These are phyloP conservation scores for Asterella californica DNA, from an alignment of 225 moss, liverwort and hornwort species.

Conservation along the genomic window DNA sequence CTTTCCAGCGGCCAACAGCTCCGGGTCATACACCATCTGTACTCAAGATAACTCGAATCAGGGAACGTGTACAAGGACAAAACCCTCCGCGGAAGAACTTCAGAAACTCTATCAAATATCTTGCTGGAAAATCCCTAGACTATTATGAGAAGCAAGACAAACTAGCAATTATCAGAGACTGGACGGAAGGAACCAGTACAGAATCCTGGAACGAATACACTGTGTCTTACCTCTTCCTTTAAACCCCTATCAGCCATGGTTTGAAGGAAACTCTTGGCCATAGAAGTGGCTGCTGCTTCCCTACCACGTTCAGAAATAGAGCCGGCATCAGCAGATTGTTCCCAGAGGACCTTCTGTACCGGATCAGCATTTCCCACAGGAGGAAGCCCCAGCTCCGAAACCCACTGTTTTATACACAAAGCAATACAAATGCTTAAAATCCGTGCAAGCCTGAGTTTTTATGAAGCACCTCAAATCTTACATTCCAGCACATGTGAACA, in stretches of 20 bases:
- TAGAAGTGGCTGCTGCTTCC: constrained; percentile 65
- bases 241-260: constrained; percentile 78
- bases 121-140: not conserved
- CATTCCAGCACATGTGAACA: not conserved
- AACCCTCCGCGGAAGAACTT: not conserved
- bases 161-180: not conserved
- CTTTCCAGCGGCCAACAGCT: constrained; percentile 64
- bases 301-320: constrained; percentile 94
- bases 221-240: constrained; percentile 70
- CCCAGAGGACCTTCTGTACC: constrained; percentile 71
- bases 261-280: constrained; percentile 66
- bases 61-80: not conserved
- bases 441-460: constrained; percentile 3
- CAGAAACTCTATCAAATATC: not conserved
- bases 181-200: not conserved
- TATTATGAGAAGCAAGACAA: not conserved
- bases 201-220: not conserved
- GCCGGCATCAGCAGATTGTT: constrained; percentile 78
- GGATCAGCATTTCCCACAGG: constrained; percentile 80
- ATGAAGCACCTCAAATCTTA: not conserved
- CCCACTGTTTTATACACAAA: constrained; percentile 57
- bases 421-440: not conserved
- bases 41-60: not conserved
- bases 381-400: constrained; percentile 82
- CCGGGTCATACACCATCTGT: constrained; percentile 91